These are phyloP conservation scores for Eucalyptus sp. DNA, from an alignment of 345 rosid species.

Conservation along the genomic window DNA sequence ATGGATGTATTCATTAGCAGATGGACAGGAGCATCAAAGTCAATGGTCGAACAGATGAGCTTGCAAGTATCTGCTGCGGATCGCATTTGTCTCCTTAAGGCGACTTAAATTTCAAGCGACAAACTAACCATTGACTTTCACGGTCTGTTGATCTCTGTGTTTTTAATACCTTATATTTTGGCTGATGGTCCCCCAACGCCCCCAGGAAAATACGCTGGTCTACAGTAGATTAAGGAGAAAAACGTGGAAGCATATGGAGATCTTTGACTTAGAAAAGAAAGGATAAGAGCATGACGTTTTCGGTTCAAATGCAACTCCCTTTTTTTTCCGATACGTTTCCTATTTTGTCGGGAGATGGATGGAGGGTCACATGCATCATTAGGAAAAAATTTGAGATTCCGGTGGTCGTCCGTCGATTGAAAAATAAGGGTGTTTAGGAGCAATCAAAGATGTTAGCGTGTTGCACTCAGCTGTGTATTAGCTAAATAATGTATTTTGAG, in stretches of 20 bases:
- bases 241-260: neutral
- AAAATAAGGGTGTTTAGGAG: neutral
- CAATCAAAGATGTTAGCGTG: neutral
- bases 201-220: neutral
- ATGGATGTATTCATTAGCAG: neutral
- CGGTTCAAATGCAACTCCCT: neutral
- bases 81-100: neutral
- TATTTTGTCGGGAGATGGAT: neutral
- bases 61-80: neutral
- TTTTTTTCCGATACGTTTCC: neutral
- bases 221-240: neutral
- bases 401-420: neutral
- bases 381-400: neutral
- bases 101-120: neutral
- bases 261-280: neutral
- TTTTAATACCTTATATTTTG: neutral
- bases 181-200: neutral
- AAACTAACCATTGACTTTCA: neutral
- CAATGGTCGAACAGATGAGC: neutral
- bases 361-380: neutral
- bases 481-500: neutral
- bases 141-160: neutral
- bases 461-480: neutral
- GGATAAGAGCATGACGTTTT: neutral
- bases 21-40: neutral